These are phyloP conservation scores for Dactylonectria macrodidyma DNA, from an alignment of 2,329 filamentous ascomycete species.

Conservation along the genomic window DNA sequence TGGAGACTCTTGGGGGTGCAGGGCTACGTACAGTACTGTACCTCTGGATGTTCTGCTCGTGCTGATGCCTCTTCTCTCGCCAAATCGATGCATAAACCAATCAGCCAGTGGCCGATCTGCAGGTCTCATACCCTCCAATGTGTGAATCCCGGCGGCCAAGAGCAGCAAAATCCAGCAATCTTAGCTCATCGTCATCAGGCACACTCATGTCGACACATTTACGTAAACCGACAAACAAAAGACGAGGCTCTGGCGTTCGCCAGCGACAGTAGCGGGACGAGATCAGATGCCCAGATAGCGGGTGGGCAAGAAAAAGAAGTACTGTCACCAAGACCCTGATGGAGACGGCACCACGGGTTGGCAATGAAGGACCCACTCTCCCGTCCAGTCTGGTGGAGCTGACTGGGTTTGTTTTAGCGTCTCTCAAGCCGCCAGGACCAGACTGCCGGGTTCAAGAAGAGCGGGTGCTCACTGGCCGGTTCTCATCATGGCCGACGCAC, in stretches of 20 bases:
- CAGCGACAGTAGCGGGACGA: background rate
- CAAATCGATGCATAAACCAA: background rate
- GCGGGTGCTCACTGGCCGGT: constrained; percentile 43
- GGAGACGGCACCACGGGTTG: constrained; percentile 6
- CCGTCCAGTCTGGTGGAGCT: constrained; percentile 43
- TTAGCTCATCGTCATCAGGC: constrained; percentile 1
- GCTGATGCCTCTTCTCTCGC: background rate
- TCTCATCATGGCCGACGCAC: constrained; percentile 25
- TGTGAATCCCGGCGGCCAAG: background rate
- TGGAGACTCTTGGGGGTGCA: background rate
- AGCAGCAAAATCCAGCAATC: background rate
- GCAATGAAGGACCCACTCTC: constrained; percentile 34
- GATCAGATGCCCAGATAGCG: constrained; percentile 12
- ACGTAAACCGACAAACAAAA: background rate
- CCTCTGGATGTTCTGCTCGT: background rate
- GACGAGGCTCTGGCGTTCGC: constrained; percentile 2
- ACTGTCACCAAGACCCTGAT: background rate
- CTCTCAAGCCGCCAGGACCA: constrained; percentile 52
- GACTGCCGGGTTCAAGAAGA: constrained; percentile 48
- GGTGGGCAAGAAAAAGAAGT: background rate
- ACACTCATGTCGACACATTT: background rate
- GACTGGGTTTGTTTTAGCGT: constrained; percentile 48
- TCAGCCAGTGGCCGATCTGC: background rate
- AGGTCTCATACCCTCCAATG: background rate
- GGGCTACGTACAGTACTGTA: background rate